phyloP scores from a whole-genome alignment of 371 early-diverging fungal species.

The Mortierella sp. region DNA sequence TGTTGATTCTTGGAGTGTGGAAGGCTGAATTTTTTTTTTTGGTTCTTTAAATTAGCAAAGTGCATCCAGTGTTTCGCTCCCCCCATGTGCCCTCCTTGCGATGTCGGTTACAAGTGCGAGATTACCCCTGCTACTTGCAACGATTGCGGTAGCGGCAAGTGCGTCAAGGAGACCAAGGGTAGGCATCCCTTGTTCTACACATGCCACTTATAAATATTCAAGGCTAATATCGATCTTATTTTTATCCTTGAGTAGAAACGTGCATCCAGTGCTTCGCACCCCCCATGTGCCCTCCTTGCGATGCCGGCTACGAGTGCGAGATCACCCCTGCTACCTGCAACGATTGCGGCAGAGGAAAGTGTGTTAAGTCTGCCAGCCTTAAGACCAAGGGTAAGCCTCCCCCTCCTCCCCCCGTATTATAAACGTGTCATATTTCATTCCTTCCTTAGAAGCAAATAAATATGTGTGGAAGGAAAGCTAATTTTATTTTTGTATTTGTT shows the following conservation, averaged over 20 bases:
- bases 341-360: constrained; percentile 26
- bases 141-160: constrained; percentile 12
- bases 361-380: neutral
- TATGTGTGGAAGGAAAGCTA: too few relatives aligned
- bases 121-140: constrained; percentile 26
- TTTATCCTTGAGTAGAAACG: too few relatives aligned
- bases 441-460: too few relatives aligned
- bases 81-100: constrained; percentile 31
- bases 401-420: too few relatives aligned
- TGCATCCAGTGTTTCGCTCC: constrained; percentile 27
- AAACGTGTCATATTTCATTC: too few relatives aligned
- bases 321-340: constrained; percentile 28
- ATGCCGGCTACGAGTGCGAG: constrained; percentile 12
- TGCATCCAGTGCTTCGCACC: constrained; percentile 24
- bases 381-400: too few relatives aligned
- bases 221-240: too few relatives aligned
- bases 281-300: constrained; percentile 33
- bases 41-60: neutral
- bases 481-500: too few relatives aligned
- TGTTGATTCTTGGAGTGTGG: neutral
- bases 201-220: too few relatives aligned
- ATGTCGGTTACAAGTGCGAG: constrained; percentile 10
- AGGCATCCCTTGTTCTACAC: neutral
- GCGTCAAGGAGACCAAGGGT: neutral
- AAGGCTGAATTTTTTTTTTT: too few relatives aligned